Evolutionary conservation across 2,329 filamentous ascomycete genomes (phyloP).

Genomic region (Chaetomium sp.): DNA sequence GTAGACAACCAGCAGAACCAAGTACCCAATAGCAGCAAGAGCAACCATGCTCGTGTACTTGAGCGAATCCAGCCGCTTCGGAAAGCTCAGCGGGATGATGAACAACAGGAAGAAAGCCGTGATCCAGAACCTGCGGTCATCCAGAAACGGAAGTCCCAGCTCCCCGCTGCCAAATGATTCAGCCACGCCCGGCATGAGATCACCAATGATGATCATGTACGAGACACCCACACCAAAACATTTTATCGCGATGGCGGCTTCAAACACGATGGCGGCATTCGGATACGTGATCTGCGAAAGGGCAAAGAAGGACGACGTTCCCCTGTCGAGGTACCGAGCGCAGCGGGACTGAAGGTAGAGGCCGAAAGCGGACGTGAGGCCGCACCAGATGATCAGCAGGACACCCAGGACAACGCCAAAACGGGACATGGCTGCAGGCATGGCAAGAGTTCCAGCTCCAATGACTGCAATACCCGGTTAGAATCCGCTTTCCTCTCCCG

Average conservation of each 20-base stretch:
- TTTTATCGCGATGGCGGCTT: constrained; percentile 93
- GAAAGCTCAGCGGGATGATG: constrained; percentile 91
- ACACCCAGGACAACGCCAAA: constrained; percentile 89
- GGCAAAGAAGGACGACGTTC: constrained; percentile 91
- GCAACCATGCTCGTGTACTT: constrained; percentile 96
- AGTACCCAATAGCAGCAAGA: constrained; percentile 88
- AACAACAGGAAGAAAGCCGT: constrained; percentile 98
- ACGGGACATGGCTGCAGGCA: constrained; percentile 94
- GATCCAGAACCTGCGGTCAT: constrained; percentile 95
- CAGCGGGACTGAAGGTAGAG: constrained; percentile 94
- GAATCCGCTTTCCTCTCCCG: not conserved
- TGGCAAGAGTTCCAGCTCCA: constrained; percentile 87
- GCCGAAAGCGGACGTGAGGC: constrained; percentile 83
- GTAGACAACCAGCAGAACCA: constrained; percentile 89
- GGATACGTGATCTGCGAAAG: constrained; percentile 96
- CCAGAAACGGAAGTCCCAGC: constrained; percentile 69
- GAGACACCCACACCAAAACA: constrained; percentile 97
- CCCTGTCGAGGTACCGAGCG: constrained; percentile 88
- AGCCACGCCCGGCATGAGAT: constrained; percentile 94
- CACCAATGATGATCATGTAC: constrained; percentile 98
- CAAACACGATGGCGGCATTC: constrained; percentile 92
- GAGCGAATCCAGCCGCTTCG: constrained; percentile 87
- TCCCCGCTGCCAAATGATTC: constrained; percentile 71
- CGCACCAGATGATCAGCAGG: constrained; percentile 88
- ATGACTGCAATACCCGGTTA: constrained; percentile 63